A percentile compares a stretch with the other conserved stretches of the same genome.
phyloP scores from a whole-genome alignment of 805 yeast species.

The Nakazawaea sp. region DNA sequence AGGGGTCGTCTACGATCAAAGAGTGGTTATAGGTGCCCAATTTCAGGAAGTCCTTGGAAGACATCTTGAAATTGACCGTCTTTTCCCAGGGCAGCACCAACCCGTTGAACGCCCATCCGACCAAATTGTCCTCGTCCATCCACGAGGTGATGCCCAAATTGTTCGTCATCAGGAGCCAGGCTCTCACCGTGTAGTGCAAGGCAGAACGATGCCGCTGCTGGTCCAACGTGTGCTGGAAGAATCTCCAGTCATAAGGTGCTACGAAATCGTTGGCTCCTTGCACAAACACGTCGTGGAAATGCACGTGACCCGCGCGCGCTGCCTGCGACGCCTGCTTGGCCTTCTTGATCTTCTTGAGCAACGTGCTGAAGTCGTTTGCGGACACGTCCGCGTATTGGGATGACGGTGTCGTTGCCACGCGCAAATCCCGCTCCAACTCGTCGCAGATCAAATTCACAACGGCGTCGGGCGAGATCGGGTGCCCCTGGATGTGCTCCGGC shows the following conservation, averaged over 20 bases:
- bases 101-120: constrained; percentile 46
- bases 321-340: constrained; percentile 24
- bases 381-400: constrained; percentile 15
- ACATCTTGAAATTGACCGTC: constrained; percentile 42
- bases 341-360: constrained; percentile 20
- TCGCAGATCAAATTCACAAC: constrained; percentile 19
- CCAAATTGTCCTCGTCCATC: constrained; percentile 41
- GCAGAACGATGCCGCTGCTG: constrained; percentile 33
- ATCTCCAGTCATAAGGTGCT: constrained; percentile 59
- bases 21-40: constrained; percentile 43
- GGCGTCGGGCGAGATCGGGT: constrained; percentile 22
- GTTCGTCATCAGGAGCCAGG: constrained; percentile 37
- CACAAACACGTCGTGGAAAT: constrained; percentile 23
- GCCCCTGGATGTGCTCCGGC: constrained; percentile 21
- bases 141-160: constrained; percentile 36
- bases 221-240: constrained; percentile 37
- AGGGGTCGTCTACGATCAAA: constrained; percentile 34
- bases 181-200: constrained; percentile 37
- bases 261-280: constrained; percentile 21
- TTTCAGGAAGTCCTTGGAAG: constrained; percentile 37
- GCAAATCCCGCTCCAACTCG: constrained; percentile 22
- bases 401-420: constrained; percentile 18
- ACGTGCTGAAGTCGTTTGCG: constrained; percentile 17
- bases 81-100: constrained; percentile 47
- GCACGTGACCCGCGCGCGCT: constrained; percentile 19